These are phyloP conservation scores for Colletotrichum filicis DNA, from an alignment of 2,329 filamentous ascomycete genomes.

Conservation along the genomic window DNA sequence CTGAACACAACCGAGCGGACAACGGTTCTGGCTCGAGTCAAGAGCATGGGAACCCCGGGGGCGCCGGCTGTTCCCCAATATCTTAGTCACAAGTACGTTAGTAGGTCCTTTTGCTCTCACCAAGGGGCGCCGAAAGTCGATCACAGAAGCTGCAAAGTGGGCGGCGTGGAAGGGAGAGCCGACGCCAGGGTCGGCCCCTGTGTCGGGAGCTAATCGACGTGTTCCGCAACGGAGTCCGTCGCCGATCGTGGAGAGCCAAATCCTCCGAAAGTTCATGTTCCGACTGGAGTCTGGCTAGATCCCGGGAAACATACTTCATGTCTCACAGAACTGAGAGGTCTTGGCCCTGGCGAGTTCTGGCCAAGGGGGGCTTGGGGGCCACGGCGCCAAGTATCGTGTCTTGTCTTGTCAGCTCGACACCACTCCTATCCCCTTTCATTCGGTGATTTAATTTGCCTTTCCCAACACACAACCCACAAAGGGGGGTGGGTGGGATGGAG, in stretches of 20 bases:
- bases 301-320: conserved; percentile 7
- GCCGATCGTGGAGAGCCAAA: conserved; percentile 28
- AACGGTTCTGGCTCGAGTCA: conserved; percentile 14
- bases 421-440: background rate
- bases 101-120: background rate
- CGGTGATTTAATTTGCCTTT: background rate
- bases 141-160: background rate
- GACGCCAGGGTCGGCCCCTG: conserved; percentile 18
- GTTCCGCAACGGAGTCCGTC: conserved; percentile 28
- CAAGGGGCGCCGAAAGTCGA: background rate
- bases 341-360: background rate
- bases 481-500: background rate
- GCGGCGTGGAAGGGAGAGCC: background rate
- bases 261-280: conserved; percentile 15
- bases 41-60: conserved; percentile 20
- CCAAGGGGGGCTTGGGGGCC: background rate
- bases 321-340: conserved; percentile 13
- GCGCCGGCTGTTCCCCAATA: background rate
- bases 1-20: conserved; percentile 16
- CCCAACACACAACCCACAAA: background rate
- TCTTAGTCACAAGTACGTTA: background rate
- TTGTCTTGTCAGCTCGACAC: conserved; percentile 4
- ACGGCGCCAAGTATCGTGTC: background rate
- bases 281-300: conserved; percentile 5
- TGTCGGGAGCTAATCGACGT: conserved; percentile 29